phyloP scores from a whole-genome alignment of 495 filamentous ascomycete species.

The Copromyces sp. region DNA sequence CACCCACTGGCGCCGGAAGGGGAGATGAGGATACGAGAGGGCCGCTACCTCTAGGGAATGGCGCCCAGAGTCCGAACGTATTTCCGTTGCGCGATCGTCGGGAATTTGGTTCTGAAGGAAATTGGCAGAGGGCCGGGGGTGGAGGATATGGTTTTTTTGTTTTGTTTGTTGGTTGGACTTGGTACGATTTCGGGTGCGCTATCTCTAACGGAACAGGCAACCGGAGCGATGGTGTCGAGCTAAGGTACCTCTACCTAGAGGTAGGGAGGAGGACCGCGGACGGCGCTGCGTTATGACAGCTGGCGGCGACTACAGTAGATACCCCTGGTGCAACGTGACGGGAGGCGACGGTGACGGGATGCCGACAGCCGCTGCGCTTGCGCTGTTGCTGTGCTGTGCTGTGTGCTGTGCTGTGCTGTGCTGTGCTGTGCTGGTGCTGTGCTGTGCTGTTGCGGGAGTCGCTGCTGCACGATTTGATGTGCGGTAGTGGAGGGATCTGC shows the following conservation, averaged over 20 bases:
- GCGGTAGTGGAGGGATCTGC: background rate
- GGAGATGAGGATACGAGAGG: background rate
- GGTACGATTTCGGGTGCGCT: background rate
- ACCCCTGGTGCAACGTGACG: background rate
- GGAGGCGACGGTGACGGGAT: background rate
- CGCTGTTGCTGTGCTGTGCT: background rate
- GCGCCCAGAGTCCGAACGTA: background rate
- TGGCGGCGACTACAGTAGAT: background rate
- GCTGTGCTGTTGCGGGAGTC: background rate
- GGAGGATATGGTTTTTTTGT: background rate
- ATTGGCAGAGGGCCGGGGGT: background rate
- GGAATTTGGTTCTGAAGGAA: background rate
- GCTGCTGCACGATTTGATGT: background rate
- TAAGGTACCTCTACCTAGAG: background rate
- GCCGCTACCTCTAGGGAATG: background rate
- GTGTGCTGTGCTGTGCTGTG: background rate
- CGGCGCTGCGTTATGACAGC: background rate
- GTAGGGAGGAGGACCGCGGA: background rate
- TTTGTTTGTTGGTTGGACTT: background rate
- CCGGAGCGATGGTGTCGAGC: background rate
- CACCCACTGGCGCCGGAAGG: conserved; percentile 11
- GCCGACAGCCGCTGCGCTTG: background rate
- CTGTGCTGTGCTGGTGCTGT: background rate
- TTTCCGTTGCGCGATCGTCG: background rate
- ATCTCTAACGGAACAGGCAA: conserved; percentile 1